Evolutionary conservation across 2,329 filamentous ascomycete species (phyloP), one percentile per base, ranked within the genome.

Genomic region (Sordariomycetes sp.): DNA sequence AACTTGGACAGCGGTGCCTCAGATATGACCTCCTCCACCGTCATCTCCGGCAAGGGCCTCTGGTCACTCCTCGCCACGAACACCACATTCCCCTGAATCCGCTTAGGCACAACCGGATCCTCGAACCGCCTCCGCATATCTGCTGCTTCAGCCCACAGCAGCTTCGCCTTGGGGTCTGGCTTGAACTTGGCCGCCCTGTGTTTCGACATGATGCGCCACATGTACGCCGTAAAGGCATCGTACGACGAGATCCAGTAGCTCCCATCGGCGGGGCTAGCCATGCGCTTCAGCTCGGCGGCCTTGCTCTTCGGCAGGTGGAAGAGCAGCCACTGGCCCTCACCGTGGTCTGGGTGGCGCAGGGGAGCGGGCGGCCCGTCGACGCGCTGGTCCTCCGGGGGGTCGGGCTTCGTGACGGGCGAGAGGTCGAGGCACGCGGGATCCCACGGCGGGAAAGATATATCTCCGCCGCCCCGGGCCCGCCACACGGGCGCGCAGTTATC

Each of bases 251-350:
- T 68, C 72, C 74, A 76, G 37, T 43, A 43, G 37, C 37, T 43
- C 6, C 67, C 69, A 22, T 71, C 69, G 0, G 62, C 70, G 0
- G 55, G 63, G 0, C 72, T 73, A 1, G 70, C 64, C 37, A 43
- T 43, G 11, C 60, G 61, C 60, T 77, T 77, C 3, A 78, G 63
- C 55, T 69, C 63, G 0, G 68, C 68, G 0, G 71, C 71, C 58
- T 75, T 76, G 63, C 73, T 76, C 60, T 70, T 71, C 2, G 74
- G 71, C 0, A 77, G 65, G 57, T 77, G 74, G 59, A 77, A 76
- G 1, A 76, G 66, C 0, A 74, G 64, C 1, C 60, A 67, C 1
- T 64, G 50, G 54, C 55, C 61, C 24, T 58, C 25, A 34, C 59
- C 62, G 24, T 69, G 69, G 7, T 60, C 65, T 0, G 69, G 66